phyloP scores from a whole-genome alignment of 2,329 filamentous ascomycete genomes.

The Tolypocladium pustulatum region DNA sequence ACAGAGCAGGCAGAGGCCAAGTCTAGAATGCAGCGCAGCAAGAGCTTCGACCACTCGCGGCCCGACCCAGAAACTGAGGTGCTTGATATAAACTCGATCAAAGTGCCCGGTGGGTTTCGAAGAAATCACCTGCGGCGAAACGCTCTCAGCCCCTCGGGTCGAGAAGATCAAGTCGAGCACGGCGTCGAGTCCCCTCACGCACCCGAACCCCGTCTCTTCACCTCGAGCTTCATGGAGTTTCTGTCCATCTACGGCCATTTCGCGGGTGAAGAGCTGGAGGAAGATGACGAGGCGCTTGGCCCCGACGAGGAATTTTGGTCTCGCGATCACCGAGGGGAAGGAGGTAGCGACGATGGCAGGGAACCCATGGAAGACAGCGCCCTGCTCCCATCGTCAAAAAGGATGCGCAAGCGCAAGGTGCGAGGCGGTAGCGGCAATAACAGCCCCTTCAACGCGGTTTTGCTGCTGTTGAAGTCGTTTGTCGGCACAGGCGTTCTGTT shows the following conservation, averaged over 20 bases:
- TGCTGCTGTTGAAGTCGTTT: slow-evolving; percentile 92
- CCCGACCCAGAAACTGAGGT: slow-evolving; percentile 71
- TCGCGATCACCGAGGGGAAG: slow-evolving; percentile 56
- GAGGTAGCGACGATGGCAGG: slow-evolving; percentile 52
- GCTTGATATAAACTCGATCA: slow-evolving; percentile 81
- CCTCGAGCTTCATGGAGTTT: slow-evolving; percentile 92
- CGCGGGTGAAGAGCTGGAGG: slow-evolving; percentile 90
- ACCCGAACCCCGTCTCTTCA: slow-evolving; percentile 52
- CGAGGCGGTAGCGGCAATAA: slow-evolving; percentile 67
- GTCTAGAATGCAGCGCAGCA: slow-evolving; percentile 62
- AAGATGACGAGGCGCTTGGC: slow-evolving; percentile 81
- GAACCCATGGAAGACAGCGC: slow-evolving; percentile 84
- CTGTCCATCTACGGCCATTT: slow-evolving; percentile 94
- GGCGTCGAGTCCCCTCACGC: slow-evolving; percentile 21
- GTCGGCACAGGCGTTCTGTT: slow-evolving; percentile 95
- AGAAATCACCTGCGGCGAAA: slow-evolving; percentile 77
- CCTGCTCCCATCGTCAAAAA: slow-evolving; percentile 64
- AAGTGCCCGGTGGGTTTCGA: slow-evolving; percentile 86
- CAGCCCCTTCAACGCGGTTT: slow-evolving; percentile 64
- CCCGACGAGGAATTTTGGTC: slow-evolving; percentile 90
- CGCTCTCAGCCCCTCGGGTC: slow-evolving; percentile 47
- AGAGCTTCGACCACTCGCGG: slow-evolving; percentile 73
- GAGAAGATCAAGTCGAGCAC: slow-evolving; percentile 21
- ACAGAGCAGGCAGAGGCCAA: slow-evolving; percentile 75
- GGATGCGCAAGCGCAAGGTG: slow-evolving; percentile 65